Base-by-base conservation (phyloP, 805 yeast species). In the Kuraishia borneana region DNA sequence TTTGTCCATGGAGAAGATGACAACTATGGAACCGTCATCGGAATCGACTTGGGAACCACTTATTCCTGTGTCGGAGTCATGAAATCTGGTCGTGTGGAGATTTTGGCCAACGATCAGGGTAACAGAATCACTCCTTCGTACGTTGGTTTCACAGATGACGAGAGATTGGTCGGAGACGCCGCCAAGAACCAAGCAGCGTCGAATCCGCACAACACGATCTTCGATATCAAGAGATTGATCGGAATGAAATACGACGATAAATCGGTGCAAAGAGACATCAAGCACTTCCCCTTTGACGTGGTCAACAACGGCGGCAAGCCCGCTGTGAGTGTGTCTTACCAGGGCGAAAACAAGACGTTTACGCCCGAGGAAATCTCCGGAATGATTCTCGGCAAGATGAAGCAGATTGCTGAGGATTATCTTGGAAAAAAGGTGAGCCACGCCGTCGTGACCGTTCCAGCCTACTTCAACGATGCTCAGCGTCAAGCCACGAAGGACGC, bases 181-280 rank as follows among this genome's bases (percentile, higher is more conserved):
- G 97, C 96, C 41, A 89, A 89, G 77, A 88, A 89, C 65, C 96
- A 89, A 68, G 95, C 95, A 37, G 95, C 96, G 45, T 83, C 88
- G 78, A 89, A 89, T 68, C 96, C 96, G 35, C 47, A 66, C 40
- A 88, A 88, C 73, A 88, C 96, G 30, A 88, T 88, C 41, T 88
- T 88, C 53, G 96, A 88, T 53, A 95, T 95, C 52, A 88, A 88
- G 71, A 82, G 96, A 68, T 74, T 88, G 57, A 88, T 88, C 56
- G 94, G 94, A 48, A 76, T 78, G 67, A 73, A 83, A 55, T 83
- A 78, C 52, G 60, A 63, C 45, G 96, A 88, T 52, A 70, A 77
- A 32, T 89, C 78, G 51, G 92, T 87, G 37, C 76, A 71, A 46
- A 69, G 60, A 37, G 96, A 87, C 56, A 63, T 80, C 45, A 83